Base-by-base conservation (phyloP, 495 filamentous ascomycete genomes). In the Pyronema omphalodes region DNA sequence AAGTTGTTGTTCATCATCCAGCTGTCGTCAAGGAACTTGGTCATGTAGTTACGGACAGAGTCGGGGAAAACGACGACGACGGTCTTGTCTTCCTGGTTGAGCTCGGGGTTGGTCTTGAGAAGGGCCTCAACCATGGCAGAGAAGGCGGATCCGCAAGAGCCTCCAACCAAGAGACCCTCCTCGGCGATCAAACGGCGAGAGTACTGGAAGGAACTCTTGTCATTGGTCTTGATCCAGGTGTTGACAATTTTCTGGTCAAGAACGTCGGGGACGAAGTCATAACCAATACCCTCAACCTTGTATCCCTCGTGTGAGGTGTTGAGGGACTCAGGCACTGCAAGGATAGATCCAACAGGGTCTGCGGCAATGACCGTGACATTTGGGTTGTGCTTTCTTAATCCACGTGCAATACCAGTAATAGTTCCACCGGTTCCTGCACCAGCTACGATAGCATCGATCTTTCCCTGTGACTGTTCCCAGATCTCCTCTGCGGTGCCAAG, bases 271-370 rank as follows among this genome's bases (percentile, higher is more conserved):
- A 96, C 83, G 64, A 99, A 99, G 64, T 99, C 91, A 64, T 99
- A 99, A 18, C 91, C 91, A 63, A 99, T 96, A 17, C 91, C 91
- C 71, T 99, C 91, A 0, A 99, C 91, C 71, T 96, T 96, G 66
- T 99, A 99, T 5, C 83, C 73, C 58, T 84, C 81, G 58, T 82
- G 75, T 54, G 82, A 78, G 45, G 82, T 74, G 60, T 99, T 96
- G 51, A 96, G 70, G 7, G 68, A 55, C 54, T 78, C 74, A 5
- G 91, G 91, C 15, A 88, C 58, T 15, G 91, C 91, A 18, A 99
- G 72, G 60, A 95, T 83, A 35, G 83, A 88, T 4, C 91, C 91
- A 40, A 83, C 74, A 4, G 91, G 91, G 69, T 99, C 91, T 3
- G 91, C 91, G 3, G 85, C 88, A 40, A 96, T 78, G 49, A 96